A percentile compares a stretch with the other conserved stretches of the same genome.
These are phyloP conservation scores for Stagonosporopsis chrysanthemi DNA, from an alignment of 2,329 filamentous ascomycete genomes.

Conservation along the genomic window DNA sequence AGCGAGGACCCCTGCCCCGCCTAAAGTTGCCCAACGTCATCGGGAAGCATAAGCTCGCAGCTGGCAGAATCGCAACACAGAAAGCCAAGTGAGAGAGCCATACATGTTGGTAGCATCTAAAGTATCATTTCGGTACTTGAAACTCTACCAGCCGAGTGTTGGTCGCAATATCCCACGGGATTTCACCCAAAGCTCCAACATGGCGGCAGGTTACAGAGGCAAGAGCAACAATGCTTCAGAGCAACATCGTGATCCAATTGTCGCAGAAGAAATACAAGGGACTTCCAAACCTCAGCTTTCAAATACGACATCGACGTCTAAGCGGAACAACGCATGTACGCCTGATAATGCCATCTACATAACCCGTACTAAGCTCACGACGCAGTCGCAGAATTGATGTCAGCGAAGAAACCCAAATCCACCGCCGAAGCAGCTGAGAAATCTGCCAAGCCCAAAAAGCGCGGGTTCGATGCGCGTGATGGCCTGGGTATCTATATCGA, in stretches of 20 bases:
- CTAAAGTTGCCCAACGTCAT: slow-evolving; percentile 19
- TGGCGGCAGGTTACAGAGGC: background rate
- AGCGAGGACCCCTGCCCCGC: slow-evolving; percentile 12
- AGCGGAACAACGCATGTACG: slow-evolving; percentile 51
- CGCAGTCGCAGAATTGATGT: slow-evolving; percentile 58
- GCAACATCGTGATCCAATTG: slow-evolving; percentile 6
- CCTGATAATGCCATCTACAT: background rate
- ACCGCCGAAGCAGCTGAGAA: slow-evolving; percentile 9
- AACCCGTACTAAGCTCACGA: slow-evolving; percentile 31
- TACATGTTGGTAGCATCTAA: background rate
- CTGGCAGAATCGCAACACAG: background rate
- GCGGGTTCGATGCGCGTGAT: slow-evolving; percentile 57
- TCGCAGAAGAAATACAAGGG: slow-evolving; percentile 8
- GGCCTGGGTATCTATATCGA: slow-evolving; percentile 72
- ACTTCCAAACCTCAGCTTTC: background rate
- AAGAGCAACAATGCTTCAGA: slow-evolving; percentile 8
- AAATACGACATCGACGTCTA: slow-evolving; percentile 14
- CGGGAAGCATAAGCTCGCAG: background rate
- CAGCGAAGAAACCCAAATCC: slow-evolving; percentile 50
- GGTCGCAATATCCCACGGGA: background rate
- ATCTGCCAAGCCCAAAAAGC: slow-evolving; percentile 17
- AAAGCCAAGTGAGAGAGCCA: background rate
- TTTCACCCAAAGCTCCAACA: background rate
- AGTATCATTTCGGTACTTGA: background rate
- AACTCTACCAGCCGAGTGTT: background rate